A percentile compares a stretch with the other conserved stretches of the same genome.
phyloP scores from a whole-genome alignment of 768 basidiomycete species.

The Strobilomyces confusus region DNA sequence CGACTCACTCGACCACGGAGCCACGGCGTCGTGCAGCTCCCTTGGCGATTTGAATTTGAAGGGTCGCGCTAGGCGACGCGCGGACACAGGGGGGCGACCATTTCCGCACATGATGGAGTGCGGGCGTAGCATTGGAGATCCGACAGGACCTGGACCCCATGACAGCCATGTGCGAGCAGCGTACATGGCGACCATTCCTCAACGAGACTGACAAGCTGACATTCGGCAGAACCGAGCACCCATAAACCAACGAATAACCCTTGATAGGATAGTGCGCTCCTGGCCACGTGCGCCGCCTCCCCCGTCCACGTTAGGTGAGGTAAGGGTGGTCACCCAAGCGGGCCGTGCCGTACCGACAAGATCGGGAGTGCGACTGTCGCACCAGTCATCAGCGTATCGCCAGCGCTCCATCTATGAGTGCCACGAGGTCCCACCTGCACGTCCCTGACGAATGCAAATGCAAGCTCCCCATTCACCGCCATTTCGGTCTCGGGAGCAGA shows the following conservation, averaged over 20 bases:
- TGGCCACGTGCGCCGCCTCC: constrained; percentile 11
- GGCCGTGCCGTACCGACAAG: constrained; percentile 9
- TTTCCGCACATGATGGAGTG: not conserved
- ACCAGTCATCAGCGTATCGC: constrained; percentile 8
- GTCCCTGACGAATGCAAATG: constrained; percentile 14
- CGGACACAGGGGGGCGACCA: constrained; percentile 1
- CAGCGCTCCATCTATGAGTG: constrained; percentile 9
- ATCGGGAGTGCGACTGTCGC: constrained; percentile 22
- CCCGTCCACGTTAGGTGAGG: constrained; percentile 4
- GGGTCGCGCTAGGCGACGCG: constrained; percentile 9
- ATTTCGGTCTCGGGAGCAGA: constrained; percentile 14
- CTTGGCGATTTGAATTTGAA: constrained; percentile 22
- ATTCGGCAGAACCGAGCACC: not conserved
- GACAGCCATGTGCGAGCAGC: constrained; percentile 6
- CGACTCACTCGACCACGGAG: constrained; percentile 11
- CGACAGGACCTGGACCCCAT: not conserved
- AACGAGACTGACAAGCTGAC: constrained; percentile 2
- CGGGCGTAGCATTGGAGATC: constrained; percentile 2
- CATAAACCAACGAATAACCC: not conserved
- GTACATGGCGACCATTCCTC: constrained; percentile 5
- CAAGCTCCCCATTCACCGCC: constrained; percentile 1
- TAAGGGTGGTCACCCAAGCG: not conserved
- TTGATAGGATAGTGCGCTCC: not conserved
- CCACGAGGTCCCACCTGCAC: constrained; percentile 18
- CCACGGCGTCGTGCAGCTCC: constrained; percentile 13